These are phyloP conservation scores for Fonsecaea erecta DNA, from an alignment of 2,329 filamentous ascomycete species.

Conservation along the genomic window DNA sequence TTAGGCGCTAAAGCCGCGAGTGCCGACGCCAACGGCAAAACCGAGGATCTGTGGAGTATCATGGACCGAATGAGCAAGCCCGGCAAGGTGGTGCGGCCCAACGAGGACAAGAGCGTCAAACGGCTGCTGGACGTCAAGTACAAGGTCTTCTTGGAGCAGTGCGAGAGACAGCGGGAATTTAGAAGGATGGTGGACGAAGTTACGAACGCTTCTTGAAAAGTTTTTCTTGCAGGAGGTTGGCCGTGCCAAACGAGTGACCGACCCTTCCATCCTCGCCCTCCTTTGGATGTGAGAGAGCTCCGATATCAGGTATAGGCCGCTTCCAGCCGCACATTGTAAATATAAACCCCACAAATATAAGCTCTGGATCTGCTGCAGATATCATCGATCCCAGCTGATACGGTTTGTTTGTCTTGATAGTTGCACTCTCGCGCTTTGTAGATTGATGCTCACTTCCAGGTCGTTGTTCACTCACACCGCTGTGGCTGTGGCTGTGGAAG, in stretches of 20 bases:
- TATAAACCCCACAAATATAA: neutral
- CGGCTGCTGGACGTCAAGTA: slow-evolving; percentile 86
- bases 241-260: neutral
- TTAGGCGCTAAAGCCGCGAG: slow-evolving; percentile 96
- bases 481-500: no score
- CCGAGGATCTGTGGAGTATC: slow-evolving; percentile 89
- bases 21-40: slow-evolving; percentile 73
- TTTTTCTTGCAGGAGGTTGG: neutral
- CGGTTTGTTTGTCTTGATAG: neutral
- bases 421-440: neutral
- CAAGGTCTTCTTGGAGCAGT: slow-evolving; percentile 92
- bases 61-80: slow-evolving; percentile 98
- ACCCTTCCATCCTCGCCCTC: neutral
- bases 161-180: slow-evolving; percentile 81
- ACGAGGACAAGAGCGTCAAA: slow-evolving; percentile 73
- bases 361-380: neutral
- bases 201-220: slow-evolving; percentile 5
- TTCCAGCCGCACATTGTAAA: neutral
- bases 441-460: neutral
- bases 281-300: neutral
- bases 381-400: neutral
- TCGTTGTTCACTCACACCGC: neutral
- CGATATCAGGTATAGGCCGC: neutral
- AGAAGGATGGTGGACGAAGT: slow-evolving; percentile 75
- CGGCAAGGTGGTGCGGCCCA: slow-evolving; percentile 79